phyloP scores from a whole-genome alignment of 2,329 filamentous ascomycete species.

The Penicillium sp. region DNA sequence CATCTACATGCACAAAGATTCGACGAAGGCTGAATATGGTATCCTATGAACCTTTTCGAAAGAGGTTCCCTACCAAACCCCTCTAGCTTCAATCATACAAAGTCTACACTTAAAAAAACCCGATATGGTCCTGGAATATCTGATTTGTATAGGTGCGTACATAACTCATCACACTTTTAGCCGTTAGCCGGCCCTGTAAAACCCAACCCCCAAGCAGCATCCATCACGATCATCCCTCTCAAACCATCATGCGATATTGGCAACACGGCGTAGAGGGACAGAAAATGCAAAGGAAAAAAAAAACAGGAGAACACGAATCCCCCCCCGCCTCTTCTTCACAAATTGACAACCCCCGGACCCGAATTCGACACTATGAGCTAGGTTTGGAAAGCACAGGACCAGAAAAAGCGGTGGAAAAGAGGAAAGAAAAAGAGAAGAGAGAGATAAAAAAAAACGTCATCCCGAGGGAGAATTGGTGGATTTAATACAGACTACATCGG shows the following conservation, averaged over 20 bases:
- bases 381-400: conserved; percentile 11
- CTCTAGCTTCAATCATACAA: background rate
- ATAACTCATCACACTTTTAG: conserved; percentile 32
- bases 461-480: conserved; percentile 34
- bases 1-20: background rate
- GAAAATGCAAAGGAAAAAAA: conserved; percentile 23
- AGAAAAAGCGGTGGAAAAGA: conserved; percentile 7
- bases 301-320: conserved; percentile 17
- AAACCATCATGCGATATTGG: conserved; percentile 24
- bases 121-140: conserved; percentile 14
- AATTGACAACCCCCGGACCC: conserved; percentile 25
- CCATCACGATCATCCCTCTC: conserved; percentile 24
- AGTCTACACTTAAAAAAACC: background rate
- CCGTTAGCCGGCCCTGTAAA: conserved; percentile 9
- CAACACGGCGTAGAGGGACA: conserved; percentile 16
- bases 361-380: conserved; percentile 25
- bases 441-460: conserved; percentile 16
- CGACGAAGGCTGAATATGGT: background rate
- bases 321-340: conserved; percentile 16
- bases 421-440: conserved; percentile 22
- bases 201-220: conserved; percentile 19
- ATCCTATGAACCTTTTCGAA: background rate
- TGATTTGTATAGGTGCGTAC: conserved; percentile 27
- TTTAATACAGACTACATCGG: conserved; percentile 37
- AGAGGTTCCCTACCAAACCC: background rate